These are phyloP conservation scores for Phytopythium ostracodes DNA, from an alignment of 352 stramenopile species.

Conservation along the genomic window DNA sequence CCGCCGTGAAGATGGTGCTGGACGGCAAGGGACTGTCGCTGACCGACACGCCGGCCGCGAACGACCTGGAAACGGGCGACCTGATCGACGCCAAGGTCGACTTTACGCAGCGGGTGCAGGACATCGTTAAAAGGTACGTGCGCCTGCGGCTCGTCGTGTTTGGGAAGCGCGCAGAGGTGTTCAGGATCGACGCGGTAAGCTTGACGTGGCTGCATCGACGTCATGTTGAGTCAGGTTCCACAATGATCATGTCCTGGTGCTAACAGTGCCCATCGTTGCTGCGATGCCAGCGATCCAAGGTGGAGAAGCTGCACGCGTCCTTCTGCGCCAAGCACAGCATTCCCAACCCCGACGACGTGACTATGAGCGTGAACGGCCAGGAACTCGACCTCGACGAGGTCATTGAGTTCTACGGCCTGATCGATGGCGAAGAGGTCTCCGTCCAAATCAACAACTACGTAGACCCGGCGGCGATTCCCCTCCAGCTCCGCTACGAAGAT, in stretches of 20 bases:
- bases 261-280: not conserved
- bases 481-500: slow-evolving; percentile 43
- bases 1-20: slow-evolving; percentile 56
- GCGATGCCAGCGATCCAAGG: slow-evolving; percentile 27
- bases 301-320: slow-evolving; percentile 56
- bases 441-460: slow-evolving; percentile 43
- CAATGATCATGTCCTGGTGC: too few relatives aligned
- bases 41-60: slow-evolving; percentile 19
- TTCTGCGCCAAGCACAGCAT: slow-evolving; percentile 68
- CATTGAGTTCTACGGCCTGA: slow-evolving; percentile 46
- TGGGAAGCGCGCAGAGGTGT: slow-evolving; percentile 48
- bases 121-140: slow-evolving; percentile 52
- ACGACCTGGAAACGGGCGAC: slow-evolving; percentile 53
- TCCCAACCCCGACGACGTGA: slow-evolving; percentile 35
- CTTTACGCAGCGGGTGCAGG: slow-evolving; percentile 43
- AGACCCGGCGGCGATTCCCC: slow-evolving; percentile 24
- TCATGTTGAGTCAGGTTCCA: not conserved
- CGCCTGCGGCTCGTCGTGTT: slow-evolving; percentile 51
- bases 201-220: not conserved
- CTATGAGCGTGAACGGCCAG: slow-evolving; percentile 43
- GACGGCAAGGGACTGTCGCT: slow-evolving; percentile 41
- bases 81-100: slow-evolving; percentile 75
- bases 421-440: slow-evolving; percentile 58
- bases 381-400: slow-evolving; percentile 35
- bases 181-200: slow-evolving; percentile 64